Evolutionary conservation across 106 monocot genomes (phyloP), one percentile per base, ranked within the genome.

Genomic region (Gastrodia elata): DNA sequence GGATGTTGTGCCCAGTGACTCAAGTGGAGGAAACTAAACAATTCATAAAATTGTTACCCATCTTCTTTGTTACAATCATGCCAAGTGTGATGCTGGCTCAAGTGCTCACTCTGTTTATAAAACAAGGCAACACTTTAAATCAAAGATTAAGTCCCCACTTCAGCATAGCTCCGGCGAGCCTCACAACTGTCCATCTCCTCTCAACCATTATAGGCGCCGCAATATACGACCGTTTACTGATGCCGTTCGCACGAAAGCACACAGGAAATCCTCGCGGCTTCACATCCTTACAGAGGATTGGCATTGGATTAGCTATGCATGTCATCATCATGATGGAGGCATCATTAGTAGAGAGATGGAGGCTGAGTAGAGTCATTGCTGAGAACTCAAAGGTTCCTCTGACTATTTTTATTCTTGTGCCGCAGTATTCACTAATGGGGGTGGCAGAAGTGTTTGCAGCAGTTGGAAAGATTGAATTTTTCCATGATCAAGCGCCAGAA

Each of bases 401-500:
- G 1, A 48, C 73, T 0, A 74, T 79, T 24, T 75, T 75, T 1
- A 42, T 75, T 13, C 74, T 80, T 0, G 22, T 75, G 2, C 80
- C 80, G 0, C 80, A 80, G 41, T 74, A 68, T 36, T 55, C 37
- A 5, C 9, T 80, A 41, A 80, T 80, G 74, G 80, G 80, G 69
- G 39, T 74, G 1, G 64, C 80, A 0, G 74, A 74, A 3, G 34
- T 69, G 8, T 75, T 80, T 25, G 56, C 70, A 4, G 74, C 40
- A 20, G 80, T 80, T 6, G 80, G 68, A 8, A 80, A 80, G 80
- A 27, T 80, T 2, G 80, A 80, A 57, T 80, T 86, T 48, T 86
- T 86, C 80, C 80, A 82, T 71, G 86, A 86, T 59, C 86, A 86
- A 70, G 86, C 86, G 1, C 86, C 86, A 2, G 86, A 82, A 64